Percentiles rank a stretch among this genome's conserved stretches.
Evolutionary conservation across 371 early-diverging fungal species (phyloP).

Genomic region (Mortierella sp.): DNA sequence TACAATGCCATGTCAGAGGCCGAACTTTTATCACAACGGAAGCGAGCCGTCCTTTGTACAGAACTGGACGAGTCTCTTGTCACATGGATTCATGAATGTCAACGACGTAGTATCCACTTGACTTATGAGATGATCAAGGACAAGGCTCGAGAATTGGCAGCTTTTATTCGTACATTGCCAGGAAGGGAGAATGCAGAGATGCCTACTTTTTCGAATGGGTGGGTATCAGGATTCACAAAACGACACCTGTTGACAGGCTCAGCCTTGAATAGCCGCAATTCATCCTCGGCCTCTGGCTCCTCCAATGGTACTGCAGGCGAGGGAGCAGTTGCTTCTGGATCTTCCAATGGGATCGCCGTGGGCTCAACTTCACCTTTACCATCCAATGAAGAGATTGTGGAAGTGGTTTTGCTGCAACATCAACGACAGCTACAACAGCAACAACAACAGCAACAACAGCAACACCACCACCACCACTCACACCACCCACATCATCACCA

Average conservation of each 20-base stretch:
- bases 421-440: conserved; percentile 1
- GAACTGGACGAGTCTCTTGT: conserved; percentile 31
- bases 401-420: not conserved
- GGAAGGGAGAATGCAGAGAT: conserved; percentile 9
- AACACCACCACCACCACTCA: no score
- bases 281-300: not conserved
- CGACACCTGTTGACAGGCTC: conserved; percentile 24
- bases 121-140: conserved; percentile 45
- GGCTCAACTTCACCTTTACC: no score
- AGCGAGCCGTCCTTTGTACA: conserved; percentile 27
- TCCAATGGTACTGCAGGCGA: not conserved
- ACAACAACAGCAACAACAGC: not conserved
- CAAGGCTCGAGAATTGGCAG: conserved; percentile 28
- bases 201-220: conserved; percentile 40
- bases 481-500: no score
- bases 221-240: conserved; percentile 47
- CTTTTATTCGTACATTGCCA: conserved; percentile 24
- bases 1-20: conserved; percentile 24
- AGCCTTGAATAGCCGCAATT: conserved; percentile 11
- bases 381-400: no score
- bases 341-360: no score
- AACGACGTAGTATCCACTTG: conserved; percentile 23
- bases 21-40: conserved; percentile 32
- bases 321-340: no score
- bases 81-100: conserved; percentile 34